Conservation (phyloP, 116 monocot genomes). For the Dioscorea cayenensis region DNA sequence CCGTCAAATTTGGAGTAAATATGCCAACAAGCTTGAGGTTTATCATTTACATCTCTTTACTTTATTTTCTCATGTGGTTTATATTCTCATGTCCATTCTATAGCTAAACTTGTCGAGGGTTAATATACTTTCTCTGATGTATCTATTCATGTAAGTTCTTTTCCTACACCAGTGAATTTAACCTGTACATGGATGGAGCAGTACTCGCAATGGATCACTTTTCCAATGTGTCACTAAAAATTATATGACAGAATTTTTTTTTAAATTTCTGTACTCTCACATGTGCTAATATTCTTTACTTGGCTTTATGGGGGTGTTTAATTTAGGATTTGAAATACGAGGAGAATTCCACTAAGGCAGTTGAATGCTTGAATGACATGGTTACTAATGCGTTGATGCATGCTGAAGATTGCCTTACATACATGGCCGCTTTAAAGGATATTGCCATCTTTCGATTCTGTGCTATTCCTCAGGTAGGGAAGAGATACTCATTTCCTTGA, state of each 20-base stretch:
- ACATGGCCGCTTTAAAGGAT: constrained; percentile 76
- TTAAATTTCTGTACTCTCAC: not conserved
- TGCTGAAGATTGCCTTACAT: constrained; percentile 78
- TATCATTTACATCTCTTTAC: not conserved
- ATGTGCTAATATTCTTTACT: not conserved
- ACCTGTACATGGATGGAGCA: too few species aligned
- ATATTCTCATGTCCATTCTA: not conserved
- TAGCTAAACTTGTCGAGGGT: too few species aligned
- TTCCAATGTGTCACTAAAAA: too few species aligned
- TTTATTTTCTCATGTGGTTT: not conserved
- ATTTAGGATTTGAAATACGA: constrained; percentile 83
- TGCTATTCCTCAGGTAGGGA: constrained; percentile 85
- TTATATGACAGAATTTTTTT: not conserved
- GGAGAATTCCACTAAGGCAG: constrained; percentile 65
- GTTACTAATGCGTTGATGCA: constrained; percentile 90
- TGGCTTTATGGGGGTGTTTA: not conserved
- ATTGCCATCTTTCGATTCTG: constrained; percentile 80
- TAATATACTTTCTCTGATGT: too few species aligned
- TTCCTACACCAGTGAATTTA: too few species aligned
- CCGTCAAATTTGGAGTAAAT: constrained; percentile 91
- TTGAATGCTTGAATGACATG: constrained; percentile 95
- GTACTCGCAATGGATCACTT: too few species aligned
- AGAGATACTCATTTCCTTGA: not conserved
- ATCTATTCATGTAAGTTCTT: too few species aligned
- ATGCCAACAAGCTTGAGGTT: constrained; percentile 94